phyloP scores from a whole-genome alignment of 2,329 filamentous ascomycete species.

The Epichloe elymi region DNA sequence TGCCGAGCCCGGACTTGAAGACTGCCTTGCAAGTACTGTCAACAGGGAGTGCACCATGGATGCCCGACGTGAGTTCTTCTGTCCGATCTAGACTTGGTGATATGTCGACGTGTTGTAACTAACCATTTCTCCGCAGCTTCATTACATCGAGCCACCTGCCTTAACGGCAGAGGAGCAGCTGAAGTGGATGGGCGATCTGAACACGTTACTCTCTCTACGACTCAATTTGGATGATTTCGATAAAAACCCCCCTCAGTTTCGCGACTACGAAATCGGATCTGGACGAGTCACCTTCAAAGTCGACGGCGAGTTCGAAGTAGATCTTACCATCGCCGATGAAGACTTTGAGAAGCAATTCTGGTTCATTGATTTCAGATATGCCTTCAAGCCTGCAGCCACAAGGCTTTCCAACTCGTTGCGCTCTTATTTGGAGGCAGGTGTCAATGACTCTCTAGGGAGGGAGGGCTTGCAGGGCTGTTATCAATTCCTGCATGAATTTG shows the following conservation, averaged over 20 bases:
- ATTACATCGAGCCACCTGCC: conserved; percentile 61
- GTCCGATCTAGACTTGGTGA: not conserved
- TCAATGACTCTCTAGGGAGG: conserved; percentile 57
- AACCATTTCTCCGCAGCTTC: conserved; percentile 40
- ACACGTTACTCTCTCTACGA: conserved; percentile 69
- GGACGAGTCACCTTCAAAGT: conserved; percentile 87
- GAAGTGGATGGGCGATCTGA: conserved; percentile 64
- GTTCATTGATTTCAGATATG: conserved; percentile 83
- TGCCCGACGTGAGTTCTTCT: conserved; percentile 53
- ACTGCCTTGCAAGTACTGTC: conserved; percentile 78
- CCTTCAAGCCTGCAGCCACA: conserved; percentile 57
- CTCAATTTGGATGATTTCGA: conserved; percentile 78
- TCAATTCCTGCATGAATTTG: conserved; percentile 72
- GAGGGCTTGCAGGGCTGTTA: conserved; percentile 72
- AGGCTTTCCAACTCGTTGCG: conserved; percentile 50
- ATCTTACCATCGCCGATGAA: conserved; percentile 81
- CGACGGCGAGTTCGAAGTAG: conserved; percentile 76
- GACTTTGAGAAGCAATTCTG: conserved; percentile 74
- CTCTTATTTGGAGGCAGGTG: conserved; percentile 51
- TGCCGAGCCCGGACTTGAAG: conserved; percentile 81
- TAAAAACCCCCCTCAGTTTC: conserved; percentile 59
- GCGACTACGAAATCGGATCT: conserved; percentile 62
- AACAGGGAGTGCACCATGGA: conserved; percentile 61
- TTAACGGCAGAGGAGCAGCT: conserved; percentile 61
- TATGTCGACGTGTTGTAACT: not conserved